A percentile compares a stretch with the other conserved stretches of the same genome.
phyloP scores from a whole-genome alignment of 345 rosid species.

The Lepidium africanum region DNA sequence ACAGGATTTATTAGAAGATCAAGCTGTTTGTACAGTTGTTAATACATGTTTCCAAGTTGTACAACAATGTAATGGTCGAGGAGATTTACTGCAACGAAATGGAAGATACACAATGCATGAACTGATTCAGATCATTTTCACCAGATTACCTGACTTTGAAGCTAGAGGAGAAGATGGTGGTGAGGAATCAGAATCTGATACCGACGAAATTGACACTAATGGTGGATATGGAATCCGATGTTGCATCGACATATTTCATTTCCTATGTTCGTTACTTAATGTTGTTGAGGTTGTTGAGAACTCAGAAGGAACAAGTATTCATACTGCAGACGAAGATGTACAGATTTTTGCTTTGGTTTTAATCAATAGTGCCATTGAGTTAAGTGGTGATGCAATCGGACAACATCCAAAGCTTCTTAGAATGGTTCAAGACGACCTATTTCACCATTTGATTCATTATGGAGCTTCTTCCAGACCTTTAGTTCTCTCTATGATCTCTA shows the following conservation, averaged over 20 bases:
- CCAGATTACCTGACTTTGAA: constrained; percentile 62
- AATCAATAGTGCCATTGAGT: constrained; percentile 67
- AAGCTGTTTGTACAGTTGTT: constrained; percentile 70
- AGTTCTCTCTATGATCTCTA: constrained; percentile 78
- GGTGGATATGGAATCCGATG: constrained; percentile 63
- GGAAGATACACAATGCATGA: constrained; percentile 84
- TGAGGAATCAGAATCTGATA: constrained; percentile 59
- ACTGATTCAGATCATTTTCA: constrained; percentile 62
- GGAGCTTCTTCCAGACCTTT: constrained; percentile 71
- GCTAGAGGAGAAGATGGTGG: constrained; percentile 32
- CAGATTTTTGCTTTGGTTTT: constrained; percentile 48
- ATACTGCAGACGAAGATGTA: constrained; percentile 62
- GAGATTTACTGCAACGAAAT: constrained; percentile 74
- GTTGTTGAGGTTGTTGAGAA: constrained; percentile 60
- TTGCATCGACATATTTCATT: constrained; percentile 75
- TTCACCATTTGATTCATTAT: constrained; percentile 82
- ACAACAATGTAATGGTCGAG: constrained; percentile 62
- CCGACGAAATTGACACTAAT: constrained; percentile 41
- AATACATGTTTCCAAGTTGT: constrained; percentile 88
- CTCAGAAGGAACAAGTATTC: constrained; percentile 43
- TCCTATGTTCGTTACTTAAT: constrained; percentile 70
- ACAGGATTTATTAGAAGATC: constrained; percentile 48
- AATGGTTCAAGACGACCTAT: constrained; percentile 76
- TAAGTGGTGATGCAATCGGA: constrained; percentile 72
- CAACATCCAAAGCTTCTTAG: constrained; percentile 67